phyloP scores from a whole-genome alignment of 805 yeast genomes.

The Barnettozyma wickerhamii region DNA sequence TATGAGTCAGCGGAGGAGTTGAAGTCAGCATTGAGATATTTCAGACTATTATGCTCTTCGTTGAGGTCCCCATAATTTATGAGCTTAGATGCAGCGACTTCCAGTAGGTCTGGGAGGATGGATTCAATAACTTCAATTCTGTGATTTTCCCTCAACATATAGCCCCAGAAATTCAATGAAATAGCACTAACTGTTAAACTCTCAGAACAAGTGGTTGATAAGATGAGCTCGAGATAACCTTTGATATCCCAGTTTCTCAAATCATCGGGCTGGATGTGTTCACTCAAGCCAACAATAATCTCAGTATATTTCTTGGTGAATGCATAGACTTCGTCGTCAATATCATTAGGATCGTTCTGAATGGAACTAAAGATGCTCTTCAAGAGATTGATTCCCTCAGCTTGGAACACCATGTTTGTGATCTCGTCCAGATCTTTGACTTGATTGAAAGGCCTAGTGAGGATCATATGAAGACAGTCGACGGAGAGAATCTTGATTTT shows the following conservation, averaged over 20 bases:
- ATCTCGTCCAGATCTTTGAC: constrained; percentile 70
- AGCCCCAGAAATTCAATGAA: constrained; percentile 92
- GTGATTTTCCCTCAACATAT: constrained; percentile 75
- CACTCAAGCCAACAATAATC: constrained; percentile 84
- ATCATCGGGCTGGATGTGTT: constrained; percentile 55
- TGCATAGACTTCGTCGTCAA: constrained; percentile 78
- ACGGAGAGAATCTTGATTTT: constrained; percentile 77
- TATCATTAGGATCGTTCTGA: constrained; percentile 57
- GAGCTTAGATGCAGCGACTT: constrained; percentile 72
- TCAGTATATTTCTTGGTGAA: constrained; percentile 87
- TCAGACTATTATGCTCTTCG: constrained; percentile 59
- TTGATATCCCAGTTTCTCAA: constrained; percentile 53
- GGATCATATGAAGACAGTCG: constrained; percentile 85
- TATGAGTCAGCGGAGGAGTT: constrained; percentile 79
- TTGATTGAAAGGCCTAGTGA: constrained; percentile 69
- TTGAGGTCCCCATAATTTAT: constrained; percentile 66
- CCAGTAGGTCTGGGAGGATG: constrained; percentile 64
- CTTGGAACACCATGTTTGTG: constrained; percentile 71
- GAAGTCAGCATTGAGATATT: constrained; percentile 78
- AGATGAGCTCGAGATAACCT: constrained; percentile 67
- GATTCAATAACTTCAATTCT: constrained; percentile 47
- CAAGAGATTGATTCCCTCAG: constrained; percentile 70
- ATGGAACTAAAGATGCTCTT: constrained; percentile 54
- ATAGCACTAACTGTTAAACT: constrained; percentile 88
- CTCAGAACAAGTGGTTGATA: constrained; percentile 77